phyloP scores from a whole-genome alignment of 768 basidiomycete species.

The Kwoniella sp. region DNA sequence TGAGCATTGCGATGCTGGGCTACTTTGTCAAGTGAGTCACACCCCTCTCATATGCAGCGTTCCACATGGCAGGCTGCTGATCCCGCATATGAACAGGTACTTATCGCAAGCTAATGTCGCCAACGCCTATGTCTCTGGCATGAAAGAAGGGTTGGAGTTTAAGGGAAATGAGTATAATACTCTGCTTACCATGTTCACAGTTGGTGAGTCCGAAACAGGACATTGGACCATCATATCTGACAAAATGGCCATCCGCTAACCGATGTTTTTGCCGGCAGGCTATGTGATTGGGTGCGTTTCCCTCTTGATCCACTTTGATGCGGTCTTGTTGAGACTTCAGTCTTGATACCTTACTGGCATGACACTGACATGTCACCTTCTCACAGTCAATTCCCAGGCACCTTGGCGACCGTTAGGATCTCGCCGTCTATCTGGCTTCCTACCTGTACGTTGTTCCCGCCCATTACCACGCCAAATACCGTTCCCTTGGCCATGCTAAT shows the following conservation, averaged over 20 bases:
- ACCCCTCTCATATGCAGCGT: too few species aligned
- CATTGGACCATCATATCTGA: neutral
- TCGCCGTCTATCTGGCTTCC: constrained; percentile 19
- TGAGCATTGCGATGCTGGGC: constrained; percentile 19
- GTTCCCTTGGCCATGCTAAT: too few species aligned
- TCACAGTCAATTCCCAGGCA: constrained; percentile 15
- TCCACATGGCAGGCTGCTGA: constrained; percentile 4
- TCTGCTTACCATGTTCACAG: constrained; percentile 15
- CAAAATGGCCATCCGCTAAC: neutral
- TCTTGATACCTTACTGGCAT: neutral
- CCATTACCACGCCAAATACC: neutral
- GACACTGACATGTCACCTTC: neutral
- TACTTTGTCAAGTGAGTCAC: constrained; percentile 24
- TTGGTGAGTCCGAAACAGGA: neutral
- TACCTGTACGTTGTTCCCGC: constrained; percentile 1
- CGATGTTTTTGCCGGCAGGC: neutral
- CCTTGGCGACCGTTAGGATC: constrained; percentile 12
- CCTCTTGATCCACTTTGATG: neutral
- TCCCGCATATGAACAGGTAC: neutral
- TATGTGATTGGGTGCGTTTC: constrained; percentile 14
- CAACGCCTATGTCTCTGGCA: constrained; percentile 36
- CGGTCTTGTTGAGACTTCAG: too few species aligned
- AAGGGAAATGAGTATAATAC: constrained; percentile 34
- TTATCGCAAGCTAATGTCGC: constrained; percentile 12
- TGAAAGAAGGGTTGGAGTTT: constrained; percentile 40